Percentiles rank a stretch among this genome's conserved stretches.
Conservation (phyloP, 345 rosid genomes). For the Raphanus raphanistrum region DNA sequence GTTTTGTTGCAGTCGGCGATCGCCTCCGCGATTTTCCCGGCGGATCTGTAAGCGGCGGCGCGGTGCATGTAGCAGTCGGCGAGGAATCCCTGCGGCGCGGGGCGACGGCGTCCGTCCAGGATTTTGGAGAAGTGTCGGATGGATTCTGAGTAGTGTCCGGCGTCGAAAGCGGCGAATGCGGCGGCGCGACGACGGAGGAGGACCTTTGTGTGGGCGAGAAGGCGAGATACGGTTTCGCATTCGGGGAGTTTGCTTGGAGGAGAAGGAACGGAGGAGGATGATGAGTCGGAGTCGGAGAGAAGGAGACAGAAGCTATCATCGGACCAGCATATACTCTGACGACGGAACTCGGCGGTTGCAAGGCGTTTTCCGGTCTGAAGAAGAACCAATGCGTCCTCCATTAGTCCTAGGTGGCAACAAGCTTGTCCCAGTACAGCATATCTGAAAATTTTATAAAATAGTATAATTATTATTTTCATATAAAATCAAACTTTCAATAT, state of each 20-base stretch:
- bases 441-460: conserved; percentile 40
- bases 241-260: conserved; percentile 41
- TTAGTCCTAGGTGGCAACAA: conserved; percentile 85
- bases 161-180: conserved; percentile 84
- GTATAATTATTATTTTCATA: not conserved
- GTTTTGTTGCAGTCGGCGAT: conserved; percentile 91
- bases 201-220: conserved; percentile 73
- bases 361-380: conserved; percentile 95
- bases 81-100: conserved; percentile 84
- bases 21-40: conserved; percentile 78
- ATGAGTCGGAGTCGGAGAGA: conserved; percentile 15
- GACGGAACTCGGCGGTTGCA: conserved; percentile 91
- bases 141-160: conserved; percentile 73
- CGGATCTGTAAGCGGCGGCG: conserved; percentile 72
- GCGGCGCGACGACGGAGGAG: conserved; percentile 89
- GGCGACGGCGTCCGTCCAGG: conserved; percentile 73
- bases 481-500: too few relatives aligned
- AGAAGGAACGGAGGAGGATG: conserved; percentile 21
- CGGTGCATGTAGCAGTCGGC: conserved; percentile 89
- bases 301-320: conserved; percentile 78
- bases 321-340: conserved; percentile 75
- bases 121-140: conserved; percentile 93
- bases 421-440: conserved; percentile 86
- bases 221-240: conserved; percentile 60
- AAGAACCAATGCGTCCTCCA: conserved; percentile 96